Percentiles rank a stretch among this genome's conserved stretches.
Evolutionary conservation across 306 rosid genomes (phyloP).

Genomic region (Oxytropis ochrocephala): DNA sequence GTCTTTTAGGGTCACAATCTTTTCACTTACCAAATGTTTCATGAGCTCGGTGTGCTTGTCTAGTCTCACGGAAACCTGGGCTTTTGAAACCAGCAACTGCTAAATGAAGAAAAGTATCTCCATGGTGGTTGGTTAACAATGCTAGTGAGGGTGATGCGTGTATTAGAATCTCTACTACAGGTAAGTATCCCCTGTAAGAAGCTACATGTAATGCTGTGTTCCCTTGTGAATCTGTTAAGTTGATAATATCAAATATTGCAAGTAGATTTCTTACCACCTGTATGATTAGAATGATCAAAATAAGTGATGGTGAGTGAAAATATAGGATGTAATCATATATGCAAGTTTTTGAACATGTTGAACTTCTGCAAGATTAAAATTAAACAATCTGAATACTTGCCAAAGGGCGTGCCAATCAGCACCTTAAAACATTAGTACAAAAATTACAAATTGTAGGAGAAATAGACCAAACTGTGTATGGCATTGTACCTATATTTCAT

Average conservation of each 20-base stretch:
- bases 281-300: conserved; percentile 9
- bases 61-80: conserved; percentile 71
- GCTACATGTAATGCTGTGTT: conserved; percentile 80
- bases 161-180: conserved; percentile 56
- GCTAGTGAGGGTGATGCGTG: conserved; percentile 44
- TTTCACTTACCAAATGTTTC: conserved; percentile 39
- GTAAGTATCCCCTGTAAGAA: conserved; percentile 59
- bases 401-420: not conserved
- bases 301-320: not conserved
- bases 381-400: not conserved
- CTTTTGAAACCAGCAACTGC: conserved; percentile 84
- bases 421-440: not conserved
- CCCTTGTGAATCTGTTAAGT: conserved; percentile 61
- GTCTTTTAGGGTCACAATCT: conserved; percentile 32
- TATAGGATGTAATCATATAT: not conserved
- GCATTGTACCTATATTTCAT: not conserved
- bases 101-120: conserved; percentile 83
- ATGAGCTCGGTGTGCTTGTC: conserved; percentile 70
- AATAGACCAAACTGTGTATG: not conserved
- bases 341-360: not conserved
- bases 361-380: not conserved
- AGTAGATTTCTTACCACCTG: conserved; percentile 76
- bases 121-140: conserved; percentile 48
- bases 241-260: conserved; percentile 46
- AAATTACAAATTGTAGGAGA: not conserved